Percentiles rank a stretch among this genome's conserved stretches.
phyloP scores from a whole-genome alignment of 352 stramenopile species.

The Lagenidium sp. region DNA sequence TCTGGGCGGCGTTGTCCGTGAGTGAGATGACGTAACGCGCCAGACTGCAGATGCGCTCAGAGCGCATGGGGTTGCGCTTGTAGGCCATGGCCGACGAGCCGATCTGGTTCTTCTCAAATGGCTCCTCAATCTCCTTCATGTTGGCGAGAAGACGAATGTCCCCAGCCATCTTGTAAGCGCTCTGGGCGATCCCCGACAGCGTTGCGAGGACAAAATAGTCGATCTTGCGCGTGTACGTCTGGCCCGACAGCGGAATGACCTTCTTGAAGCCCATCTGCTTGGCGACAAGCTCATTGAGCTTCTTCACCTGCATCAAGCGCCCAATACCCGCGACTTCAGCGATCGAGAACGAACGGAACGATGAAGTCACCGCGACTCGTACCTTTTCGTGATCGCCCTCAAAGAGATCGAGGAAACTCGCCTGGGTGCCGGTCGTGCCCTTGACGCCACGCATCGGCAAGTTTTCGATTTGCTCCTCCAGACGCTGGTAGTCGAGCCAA shows the following conservation, averaged over 20 bases:
- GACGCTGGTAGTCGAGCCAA: constrained; percentile 93
- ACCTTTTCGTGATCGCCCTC: constrained; percentile 97
- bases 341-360: too few species aligned
- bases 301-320: constrained; percentile 74
- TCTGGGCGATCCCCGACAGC: constrained; percentile 95
- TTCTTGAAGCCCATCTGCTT: constrained; percentile 97
- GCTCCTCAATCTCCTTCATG: constrained; percentile 98
- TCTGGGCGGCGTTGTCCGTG: constrained; percentile 95
- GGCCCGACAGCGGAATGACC: constrained; percentile 94
- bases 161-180: constrained; percentile 98
- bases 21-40: constrained; percentile 97
- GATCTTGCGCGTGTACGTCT: constrained; percentile 99
- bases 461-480: constrained; percentile 93
- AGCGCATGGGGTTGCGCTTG: constrained; percentile 99
- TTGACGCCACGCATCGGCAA: constrained; percentile 98
- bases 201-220: constrained; percentile 96
- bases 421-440: constrained; percentile 98
- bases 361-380: too few species aligned
- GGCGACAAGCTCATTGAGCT: constrained; percentile 94
- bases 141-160: constrained; percentile 99
- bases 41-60: constrained; percentile 96
- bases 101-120: constrained; percentile 92
- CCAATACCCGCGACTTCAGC: too few species aligned
- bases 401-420: constrained; percentile 98
- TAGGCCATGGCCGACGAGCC: constrained; percentile 99